Evolutionary conservation across 352 stramenopile species (phyloP), one percentile per base, ranked within the genome.

Genomic region (Phytopythium oedochilum): DNA sequence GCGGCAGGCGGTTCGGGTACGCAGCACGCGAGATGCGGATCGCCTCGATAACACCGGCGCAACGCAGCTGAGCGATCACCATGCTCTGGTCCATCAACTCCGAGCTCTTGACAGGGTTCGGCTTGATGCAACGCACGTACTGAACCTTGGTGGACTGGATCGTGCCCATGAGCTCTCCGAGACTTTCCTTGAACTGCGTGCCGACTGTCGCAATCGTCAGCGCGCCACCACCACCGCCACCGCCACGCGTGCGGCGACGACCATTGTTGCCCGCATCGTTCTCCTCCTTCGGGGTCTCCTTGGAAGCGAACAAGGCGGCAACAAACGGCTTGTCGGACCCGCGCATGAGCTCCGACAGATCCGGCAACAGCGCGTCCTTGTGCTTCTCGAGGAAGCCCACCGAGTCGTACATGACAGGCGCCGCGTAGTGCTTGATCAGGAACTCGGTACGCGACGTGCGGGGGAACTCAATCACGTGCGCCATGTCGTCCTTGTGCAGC

Each of bases 51-150:
- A 99, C 96, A 72, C 97, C 97, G 66, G 96, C 96, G 63, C 98
- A 99, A 18, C 88, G 82, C 15, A 99, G 63, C 76, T 99, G 97
- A 31, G 98, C 91, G 15, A 98, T 88, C 7, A 98, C 84, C 73
- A 97, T 90, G 17, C 84, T 78, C 44, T 97, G 73, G 54, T 97
- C 89, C 69, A 99, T 82, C 66, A 78, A 70, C 5, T 62, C 59
- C 2, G 80, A 60, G 61, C 96, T 97, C 51, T 99, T 97, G 20
- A 87, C 78, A 61, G 98, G 94, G 71, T 99, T 99, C 2, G 97
- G 96, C 68, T 99, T 99, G 57, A 99, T 96, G 68, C 97, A 99
- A n/a, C 97, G 87, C 35, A 99, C 96, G 60, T 99, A 99, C 59
- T 99, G 96, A 2, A 98, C 94, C 51, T 98, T 90, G 6, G 95